Evolutionary conservation across 495 filamentous ascomycete species (phyloP).

Genomic region (Staphylotrichum tortipilum): DNA sequence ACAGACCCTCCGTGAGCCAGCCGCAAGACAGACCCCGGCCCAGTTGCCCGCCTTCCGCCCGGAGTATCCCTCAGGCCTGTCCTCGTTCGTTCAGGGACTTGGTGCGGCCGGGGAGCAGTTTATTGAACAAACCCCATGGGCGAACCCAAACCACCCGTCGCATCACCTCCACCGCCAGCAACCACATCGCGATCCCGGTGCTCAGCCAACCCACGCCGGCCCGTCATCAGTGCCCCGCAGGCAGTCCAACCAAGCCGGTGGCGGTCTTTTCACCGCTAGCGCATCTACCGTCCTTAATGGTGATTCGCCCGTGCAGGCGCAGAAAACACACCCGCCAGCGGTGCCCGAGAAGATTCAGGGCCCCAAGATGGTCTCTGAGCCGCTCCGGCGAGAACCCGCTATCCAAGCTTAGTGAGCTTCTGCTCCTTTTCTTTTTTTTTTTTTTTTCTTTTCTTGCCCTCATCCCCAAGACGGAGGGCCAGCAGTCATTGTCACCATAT

Average conservation of each 20-base stretch:
- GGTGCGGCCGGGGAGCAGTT: constrained; percentile 72
- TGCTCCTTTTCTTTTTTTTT: background rate
- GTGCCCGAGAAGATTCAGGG: constrained; percentile 17
- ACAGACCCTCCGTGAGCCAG: constrained; percentile 32
- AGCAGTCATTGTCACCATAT: background rate
- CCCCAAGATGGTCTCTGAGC: constrained; percentile 13
- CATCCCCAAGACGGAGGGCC: background rate
- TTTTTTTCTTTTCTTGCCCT: background rate
- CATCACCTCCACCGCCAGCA: constrained; percentile 45
- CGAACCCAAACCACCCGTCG: constrained; percentile 75
- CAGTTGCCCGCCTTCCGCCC: constrained; percentile 17
- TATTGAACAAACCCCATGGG: constrained; percentile 76
- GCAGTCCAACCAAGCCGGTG: constrained; percentile 28
- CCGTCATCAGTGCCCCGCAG: constrained; percentile 23
- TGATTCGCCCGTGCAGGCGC: constrained; percentile 17
- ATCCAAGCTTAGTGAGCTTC: constrained; percentile 13
- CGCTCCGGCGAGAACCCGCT: constrained; percentile 20
- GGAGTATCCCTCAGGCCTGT: constrained; percentile 27
- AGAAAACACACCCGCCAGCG: constrained; percentile 14
- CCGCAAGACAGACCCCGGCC: constrained; percentile 6
- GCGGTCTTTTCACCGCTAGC: constrained; percentile 19
- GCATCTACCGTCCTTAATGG: constrained; percentile 17
- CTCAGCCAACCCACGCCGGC: constrained; percentile 13
- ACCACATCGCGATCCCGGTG: constrained; percentile 21
- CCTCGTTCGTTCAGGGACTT: constrained; percentile 31